Base-by-base conservation (phyloP, 1,139 yeast species). In the Pichiaceae sp. region DNA sequence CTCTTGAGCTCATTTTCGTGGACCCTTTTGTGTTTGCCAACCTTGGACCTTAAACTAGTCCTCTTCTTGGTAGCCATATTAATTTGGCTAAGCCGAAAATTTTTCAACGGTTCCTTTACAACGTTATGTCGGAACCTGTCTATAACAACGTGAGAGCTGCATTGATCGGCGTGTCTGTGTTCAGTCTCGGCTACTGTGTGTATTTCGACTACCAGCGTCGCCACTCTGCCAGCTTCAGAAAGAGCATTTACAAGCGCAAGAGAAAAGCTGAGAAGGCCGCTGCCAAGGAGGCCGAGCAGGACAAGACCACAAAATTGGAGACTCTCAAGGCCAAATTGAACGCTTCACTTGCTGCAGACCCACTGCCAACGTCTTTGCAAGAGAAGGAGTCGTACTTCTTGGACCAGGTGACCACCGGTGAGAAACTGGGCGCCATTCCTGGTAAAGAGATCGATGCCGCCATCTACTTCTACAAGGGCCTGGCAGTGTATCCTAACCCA, bases 131-230 rank as follows among this genome's bases (percentile, higher is more conserved):
- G 11, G 9, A 21, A 21, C 7, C 24, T 7, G 11, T 7, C 11
- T 7, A 7, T 21, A 21, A 7, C 24, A 21, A 21, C 24, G 9
- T 15, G 7, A 12, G 15, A 28, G 56, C 75, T 30, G 57, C 76
- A 41, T 66, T 77, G 26, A 66, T 75, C 31, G 64, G 77, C 31
- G 72, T 71, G 28, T 47, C 53, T n/a, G 68, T 77, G 29, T 70
- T 80, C 35, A 72, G 78, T 17, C 66, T 79, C 37, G 89, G 87
- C 15, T 91, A 91, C 62, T 86, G 93, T 41, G 67, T 77, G 33
- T 91, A 85, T 67, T 91, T 91, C 55, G 98, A 91, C 64, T 84
- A 87, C 68, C 74, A 72, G 63, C 85, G 98, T 65, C 84, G 97
- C 68, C 71, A 70, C 61, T 77, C 83, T 40, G 62, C 82, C 17